Percentiles rank a stretch among this genome's conserved stretches.
Evolutionary conservation across 2,329 filamentous ascomycete genomes (phyloP).

Genomic region (Aureobasidium sp.): DNA sequence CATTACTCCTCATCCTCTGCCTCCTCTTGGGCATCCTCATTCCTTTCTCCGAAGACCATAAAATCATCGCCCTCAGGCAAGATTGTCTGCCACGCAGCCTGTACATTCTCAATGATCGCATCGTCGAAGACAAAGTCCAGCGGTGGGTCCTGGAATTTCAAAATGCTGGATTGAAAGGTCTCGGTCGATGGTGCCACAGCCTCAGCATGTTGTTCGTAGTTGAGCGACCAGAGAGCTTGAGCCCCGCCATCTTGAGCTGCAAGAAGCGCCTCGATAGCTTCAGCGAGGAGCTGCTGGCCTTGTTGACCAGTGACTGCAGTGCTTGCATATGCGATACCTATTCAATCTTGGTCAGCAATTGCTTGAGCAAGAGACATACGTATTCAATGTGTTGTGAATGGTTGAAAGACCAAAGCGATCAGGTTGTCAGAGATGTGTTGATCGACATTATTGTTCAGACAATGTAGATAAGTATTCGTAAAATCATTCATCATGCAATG

Average conservation of each 20-base stretch:
- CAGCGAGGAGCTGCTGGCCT: conserved; percentile 32
- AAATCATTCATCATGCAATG: conserved; percentile 68
- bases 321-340: conserved; percentile 55
- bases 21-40: conserved; percentile 54
- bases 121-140: conserved; percentile 72
- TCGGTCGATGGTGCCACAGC: conserved; percentile 23
- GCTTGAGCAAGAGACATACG: conserved; percentile 20
- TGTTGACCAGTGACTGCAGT: conserved; percentile 33
- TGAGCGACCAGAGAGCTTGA: conserved; percentile 45
- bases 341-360: conserved; percentile 31
- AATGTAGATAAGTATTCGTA: conserved; percentile 99
- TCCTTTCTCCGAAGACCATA: conserved; percentile 71
- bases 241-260: conserved; percentile 31
- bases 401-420: conserved; percentile 45
- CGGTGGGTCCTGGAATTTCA: conserved; percentile 54
- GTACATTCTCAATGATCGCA: conserved; percentile 57
- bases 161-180: conserved; percentile 31
- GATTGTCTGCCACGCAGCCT: conserved; percentile 61
- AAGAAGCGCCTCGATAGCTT: conserved; percentile 37
- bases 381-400: conserved; percentile 18
- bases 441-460: conserved; percentile 85
- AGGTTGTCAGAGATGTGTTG: conserved; percentile 73
- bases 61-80: conserved; percentile 52
- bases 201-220: conserved; percentile 42
- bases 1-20: conserved; percentile 28